These are phyloP conservation scores for Mrakia frigida DNA, from an alignment of 768 basidiomycete species.

Conservation along the genomic window DNA sequence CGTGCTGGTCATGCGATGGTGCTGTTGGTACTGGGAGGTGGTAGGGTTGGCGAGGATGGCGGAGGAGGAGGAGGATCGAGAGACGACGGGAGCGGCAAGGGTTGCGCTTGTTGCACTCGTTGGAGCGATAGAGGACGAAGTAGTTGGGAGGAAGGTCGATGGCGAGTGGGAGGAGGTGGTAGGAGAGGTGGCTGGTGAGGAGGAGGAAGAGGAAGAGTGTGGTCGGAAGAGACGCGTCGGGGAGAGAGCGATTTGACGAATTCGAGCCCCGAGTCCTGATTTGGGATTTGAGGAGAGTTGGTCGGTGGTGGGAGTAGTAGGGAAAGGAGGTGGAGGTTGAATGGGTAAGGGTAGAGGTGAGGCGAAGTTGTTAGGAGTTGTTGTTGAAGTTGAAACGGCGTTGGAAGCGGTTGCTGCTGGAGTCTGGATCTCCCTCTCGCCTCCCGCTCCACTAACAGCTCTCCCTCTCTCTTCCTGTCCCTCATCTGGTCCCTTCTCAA, in stretches of 20 bases:
- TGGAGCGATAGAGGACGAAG: background rate
- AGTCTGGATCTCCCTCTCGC: background rate
- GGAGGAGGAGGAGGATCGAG: background rate
- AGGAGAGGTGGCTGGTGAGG: background rate
- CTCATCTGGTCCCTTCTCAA: background rate
- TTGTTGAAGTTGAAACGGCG: background rate
- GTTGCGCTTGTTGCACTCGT: background rate
- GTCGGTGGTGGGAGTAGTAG: background rate
- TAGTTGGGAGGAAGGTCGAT: background rate
- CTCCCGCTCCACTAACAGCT: too few relatives aligned
- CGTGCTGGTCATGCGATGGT: conserved; percentile 1
- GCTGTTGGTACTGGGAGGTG: conserved; percentile 12
- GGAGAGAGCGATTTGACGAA: conserved; percentile 8
- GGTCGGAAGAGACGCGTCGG: conserved; percentile 16
- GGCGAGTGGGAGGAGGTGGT: background rate
- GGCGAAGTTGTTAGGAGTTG: background rate
- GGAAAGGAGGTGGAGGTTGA: background rate
- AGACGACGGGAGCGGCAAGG: background rate
- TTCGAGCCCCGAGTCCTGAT: background rate
- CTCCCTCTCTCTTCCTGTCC: too few relatives aligned
- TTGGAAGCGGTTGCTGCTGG: background rate
- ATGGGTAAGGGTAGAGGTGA: background rate
- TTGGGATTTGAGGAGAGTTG: background rate
- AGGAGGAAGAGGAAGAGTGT: background rate
- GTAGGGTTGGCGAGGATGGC: conserved; percentile 14